phyloP scores from a whole-genome alignment of 768 basidiomycete species.

The Scleroderma citrinum region DNA sequence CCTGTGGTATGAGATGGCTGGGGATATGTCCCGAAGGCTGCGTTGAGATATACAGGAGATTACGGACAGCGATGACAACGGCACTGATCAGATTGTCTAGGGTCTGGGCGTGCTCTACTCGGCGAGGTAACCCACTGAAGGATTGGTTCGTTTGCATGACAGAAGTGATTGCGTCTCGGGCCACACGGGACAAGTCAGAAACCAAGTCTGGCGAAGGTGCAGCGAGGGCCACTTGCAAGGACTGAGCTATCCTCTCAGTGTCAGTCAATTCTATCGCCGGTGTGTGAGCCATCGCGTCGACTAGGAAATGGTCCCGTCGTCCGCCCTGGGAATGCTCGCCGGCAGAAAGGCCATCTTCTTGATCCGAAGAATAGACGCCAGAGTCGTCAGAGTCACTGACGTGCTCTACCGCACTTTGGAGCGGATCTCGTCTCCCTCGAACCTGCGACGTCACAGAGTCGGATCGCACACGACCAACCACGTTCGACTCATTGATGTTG shows the following conservation, averaged over 20 bases:
- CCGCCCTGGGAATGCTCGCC: conserved; percentile 29
- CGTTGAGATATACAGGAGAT: conserved; percentile 66
- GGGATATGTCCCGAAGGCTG: conserved; percentile 58
- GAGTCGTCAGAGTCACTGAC: conserved; percentile 79
- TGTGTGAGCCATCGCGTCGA: conserved; percentile 12
- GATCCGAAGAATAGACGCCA: conserved; percentile 37
- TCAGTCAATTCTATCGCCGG: conserved; percentile 47
- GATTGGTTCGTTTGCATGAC: conserved; percentile 56
- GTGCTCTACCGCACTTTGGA: conserved; percentile 33
- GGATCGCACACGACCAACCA: conserved; percentile 25
- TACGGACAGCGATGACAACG: conserved; percentile 69
- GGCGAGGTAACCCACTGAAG: conserved; percentile 36
- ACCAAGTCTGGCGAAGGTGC: conserved; percentile 54
- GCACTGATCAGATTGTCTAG: conserved; percentile 59
- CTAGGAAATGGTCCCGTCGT: conserved; percentile 13
- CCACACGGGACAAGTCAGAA: conserved; percentile 54
- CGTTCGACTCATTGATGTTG: conserved; percentile 17
- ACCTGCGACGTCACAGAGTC: conserved; percentile 30
- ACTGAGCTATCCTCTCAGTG: conserved; percentile 61
- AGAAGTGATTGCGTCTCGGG: conserved; percentile 54
- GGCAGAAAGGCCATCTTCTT: conserved; percentile 24
- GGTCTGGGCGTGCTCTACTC: conserved; percentile 47
- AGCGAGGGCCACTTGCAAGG: conserved; percentile 53
- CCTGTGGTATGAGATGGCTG: conserved; percentile 44
- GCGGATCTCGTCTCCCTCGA: conserved; percentile 21